Conservation (phyloP, 495 filamentous ascomycete species). For the Xylaria telfairii region DNA sequence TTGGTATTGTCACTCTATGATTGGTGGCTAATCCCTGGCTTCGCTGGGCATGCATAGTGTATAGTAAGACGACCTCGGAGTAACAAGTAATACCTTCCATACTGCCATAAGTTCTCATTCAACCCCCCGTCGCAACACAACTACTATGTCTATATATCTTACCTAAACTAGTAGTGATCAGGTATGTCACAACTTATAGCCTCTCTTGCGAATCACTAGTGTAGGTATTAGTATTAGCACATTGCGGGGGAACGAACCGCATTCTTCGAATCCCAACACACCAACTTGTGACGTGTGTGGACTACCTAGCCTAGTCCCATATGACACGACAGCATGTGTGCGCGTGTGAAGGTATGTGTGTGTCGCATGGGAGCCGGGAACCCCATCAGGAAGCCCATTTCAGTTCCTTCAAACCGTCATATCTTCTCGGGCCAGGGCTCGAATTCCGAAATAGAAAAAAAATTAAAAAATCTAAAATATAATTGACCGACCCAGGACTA, state of each 20-base stretch:
- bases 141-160: background rate
- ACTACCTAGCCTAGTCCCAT: background rate
- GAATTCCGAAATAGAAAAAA: background rate
- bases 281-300: constrained; percentile 19
- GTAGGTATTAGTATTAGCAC: background rate
- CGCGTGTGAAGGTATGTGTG: too few species aligned
- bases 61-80: background rate
- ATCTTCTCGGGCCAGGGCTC: too few species aligned
- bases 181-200: background rate
- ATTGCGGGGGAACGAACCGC: constrained; percentile 7
- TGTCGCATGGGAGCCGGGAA: constrained; percentile 9
- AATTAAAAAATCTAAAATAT: background rate
- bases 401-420: background rate
- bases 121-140: background rate
- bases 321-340: constrained; percentile 17
- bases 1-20: background rate
- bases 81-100: background rate
- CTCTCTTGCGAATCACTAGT: background rate
- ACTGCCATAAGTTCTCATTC: background rate
- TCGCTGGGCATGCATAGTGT: background rate
- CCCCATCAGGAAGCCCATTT: background rate
- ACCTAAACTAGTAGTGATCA: constrained; percentile 12
- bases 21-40: background rate
- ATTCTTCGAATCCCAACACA: constrained; percentile 7
- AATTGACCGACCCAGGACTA: background rate